phyloP scores from a whole-genome alignment of 2,329 filamentous ascomycete genomes.

The Ascochyta rabiei region DNA sequence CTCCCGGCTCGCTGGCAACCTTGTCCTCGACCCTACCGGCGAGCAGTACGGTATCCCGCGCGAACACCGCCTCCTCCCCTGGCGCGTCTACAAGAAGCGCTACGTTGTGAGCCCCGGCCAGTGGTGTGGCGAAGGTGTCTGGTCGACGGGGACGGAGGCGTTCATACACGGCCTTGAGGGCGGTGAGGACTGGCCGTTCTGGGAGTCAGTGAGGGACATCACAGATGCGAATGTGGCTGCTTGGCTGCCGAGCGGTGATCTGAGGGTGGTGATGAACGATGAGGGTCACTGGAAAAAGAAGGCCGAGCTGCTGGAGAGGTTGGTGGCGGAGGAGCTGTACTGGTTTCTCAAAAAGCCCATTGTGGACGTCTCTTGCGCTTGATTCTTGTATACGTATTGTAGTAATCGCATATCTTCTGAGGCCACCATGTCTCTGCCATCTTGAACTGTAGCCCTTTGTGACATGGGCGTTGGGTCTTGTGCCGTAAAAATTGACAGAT shows the following conservation, averaged over 20 bases:
- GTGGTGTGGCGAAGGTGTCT: neutral
- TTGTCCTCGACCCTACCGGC: conserved; percentile 3
- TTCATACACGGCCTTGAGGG: neutral
- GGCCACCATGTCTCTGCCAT: neutral
- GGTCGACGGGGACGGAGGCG: neutral
- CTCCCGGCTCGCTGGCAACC: conserved; percentile 1
- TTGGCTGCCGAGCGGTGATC: neutral
- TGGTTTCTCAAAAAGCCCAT: neutral
- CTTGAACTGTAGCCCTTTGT: neutral
- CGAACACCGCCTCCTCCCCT: conserved; percentile 3
- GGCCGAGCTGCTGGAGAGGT: neutral
- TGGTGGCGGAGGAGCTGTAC: neutral
- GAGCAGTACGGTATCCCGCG: conserved; percentile 2
- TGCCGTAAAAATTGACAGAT: no score
- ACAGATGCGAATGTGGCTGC: neutral
- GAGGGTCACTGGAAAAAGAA: neutral
- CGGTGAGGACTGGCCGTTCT: neutral
- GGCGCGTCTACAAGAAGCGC: neutral
- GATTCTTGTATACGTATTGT: neutral
- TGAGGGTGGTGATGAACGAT: neutral
- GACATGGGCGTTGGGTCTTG: neutral
- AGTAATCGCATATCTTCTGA: neutral
- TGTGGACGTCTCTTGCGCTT: neutral
- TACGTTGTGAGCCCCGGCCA: neutral
- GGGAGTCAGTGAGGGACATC: neutral